phyloP scores from a whole-genome alignment of 805 yeast genomes.

The Candida easanensis region DNA sequence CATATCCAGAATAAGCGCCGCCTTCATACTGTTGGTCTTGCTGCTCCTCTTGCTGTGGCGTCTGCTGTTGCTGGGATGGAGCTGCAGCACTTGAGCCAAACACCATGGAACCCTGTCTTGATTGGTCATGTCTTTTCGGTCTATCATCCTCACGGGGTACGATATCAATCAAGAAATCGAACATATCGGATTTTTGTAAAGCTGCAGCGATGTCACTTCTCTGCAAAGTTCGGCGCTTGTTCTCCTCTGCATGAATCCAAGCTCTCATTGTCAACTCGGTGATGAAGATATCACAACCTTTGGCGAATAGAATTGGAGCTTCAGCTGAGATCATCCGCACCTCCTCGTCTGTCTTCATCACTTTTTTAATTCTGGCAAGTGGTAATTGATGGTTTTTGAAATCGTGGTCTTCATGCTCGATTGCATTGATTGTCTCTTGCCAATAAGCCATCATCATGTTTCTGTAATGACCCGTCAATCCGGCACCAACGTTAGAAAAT shows the following conservation, averaged over 20 bases:
- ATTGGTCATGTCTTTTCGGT: slow-evolving; percentile 12
- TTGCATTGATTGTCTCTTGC: slow-evolving; percentile 92
- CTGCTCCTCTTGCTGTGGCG: not conserved
- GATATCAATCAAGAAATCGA: slow-evolving; percentile 92
- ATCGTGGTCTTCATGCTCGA: slow-evolving; percentile 83
- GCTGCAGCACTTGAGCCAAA: not conserved
- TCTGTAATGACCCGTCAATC: slow-evolving; percentile 75
- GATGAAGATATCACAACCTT: slow-evolving; percentile 96
- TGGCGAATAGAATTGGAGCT: slow-evolving; percentile 95
- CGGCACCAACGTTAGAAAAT: slow-evolving; percentile 90
- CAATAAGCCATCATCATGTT: slow-evolving; percentile 94
- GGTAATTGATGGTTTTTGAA: slow-evolving; percentile 95
- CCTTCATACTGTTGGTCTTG: too few relatives aligned
- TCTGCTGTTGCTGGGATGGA: not conserved
- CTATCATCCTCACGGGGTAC: slow-evolving; percentile 83
- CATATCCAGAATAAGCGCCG: not conserved
- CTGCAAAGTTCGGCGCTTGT: slow-evolving; percentile 91
- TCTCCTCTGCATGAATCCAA: slow-evolving; percentile 98
- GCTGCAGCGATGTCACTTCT: slow-evolving; percentile 95
- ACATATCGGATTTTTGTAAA: slow-evolving; percentile 91
- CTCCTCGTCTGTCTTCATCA: slow-evolving; percentile 97
- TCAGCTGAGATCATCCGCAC: slow-evolving; percentile 98
- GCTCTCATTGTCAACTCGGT: slow-evolving; percentile 98
- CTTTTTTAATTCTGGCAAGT: slow-evolving; percentile 92
- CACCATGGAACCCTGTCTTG: slow-evolving; percentile 13